phyloP scores from a whole-genome alignment of 805 yeast species.

The Saccharomycopsis malanga region DNA sequence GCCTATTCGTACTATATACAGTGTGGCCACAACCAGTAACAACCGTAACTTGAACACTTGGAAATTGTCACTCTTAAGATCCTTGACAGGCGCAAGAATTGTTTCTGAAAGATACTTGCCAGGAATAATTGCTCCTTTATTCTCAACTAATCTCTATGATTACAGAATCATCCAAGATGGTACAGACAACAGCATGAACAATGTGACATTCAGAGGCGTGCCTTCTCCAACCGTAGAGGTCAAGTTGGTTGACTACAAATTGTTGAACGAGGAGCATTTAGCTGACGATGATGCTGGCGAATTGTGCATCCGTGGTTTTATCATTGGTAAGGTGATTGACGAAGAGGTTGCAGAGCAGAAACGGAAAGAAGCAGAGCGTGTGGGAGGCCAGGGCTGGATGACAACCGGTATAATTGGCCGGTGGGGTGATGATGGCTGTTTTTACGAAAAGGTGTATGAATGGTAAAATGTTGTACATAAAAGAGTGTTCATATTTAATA shows the following conservation, averaged over 20 bases:
- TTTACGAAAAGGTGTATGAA: conserved; percentile 20
- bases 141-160: conserved; percentile 18
- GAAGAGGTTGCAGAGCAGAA: conserved; percentile 10
- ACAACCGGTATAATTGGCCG: conserved; percentile 21
- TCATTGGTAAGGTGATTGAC: conserved; percentile 17
- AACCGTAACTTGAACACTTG: background rate
- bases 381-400: conserved; percentile 23
- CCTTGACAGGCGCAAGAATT: conserved; percentile 14
- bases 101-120: conserved; percentile 16
- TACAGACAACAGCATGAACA: background rate
- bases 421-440: conserved; percentile 22
- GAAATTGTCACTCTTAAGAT: conserved; percentile 11
- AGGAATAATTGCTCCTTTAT: conserved; percentile 17
- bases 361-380: conserved; percentile 13
- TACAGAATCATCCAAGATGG: conserved; percentile 10
- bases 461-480: no score
- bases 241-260: conserved; percentile 18
- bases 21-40: background rate
- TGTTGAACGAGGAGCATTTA: conserved; percentile 11
- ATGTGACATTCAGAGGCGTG: conserved; percentile 14
- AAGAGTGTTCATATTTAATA: no score
- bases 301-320: conserved; percentile 21
- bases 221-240: conserved; percentile 18
- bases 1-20: background rate
- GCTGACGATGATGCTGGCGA: conserved; percentile 21